phyloP scores from a whole-genome alignment of 192 early-diverging fungal genomes.

The Funneliformis mosseae region DNA sequence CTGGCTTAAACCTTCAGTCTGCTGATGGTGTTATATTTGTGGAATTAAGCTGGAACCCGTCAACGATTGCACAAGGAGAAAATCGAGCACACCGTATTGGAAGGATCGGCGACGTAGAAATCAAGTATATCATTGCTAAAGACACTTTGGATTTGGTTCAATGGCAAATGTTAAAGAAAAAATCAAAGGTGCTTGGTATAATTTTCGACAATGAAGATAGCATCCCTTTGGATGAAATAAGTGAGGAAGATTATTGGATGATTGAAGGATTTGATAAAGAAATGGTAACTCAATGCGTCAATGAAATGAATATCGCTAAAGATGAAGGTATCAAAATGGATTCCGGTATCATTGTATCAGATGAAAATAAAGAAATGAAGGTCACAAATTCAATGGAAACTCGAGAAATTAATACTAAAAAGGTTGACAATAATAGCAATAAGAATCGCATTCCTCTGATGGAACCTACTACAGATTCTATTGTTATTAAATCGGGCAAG shows the following conservation, averaged over 20 bases:
- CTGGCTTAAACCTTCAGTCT: slow-evolving; percentile 49
- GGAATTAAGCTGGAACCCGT: slow-evolving; percentile 57
- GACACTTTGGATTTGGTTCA: slow-evolving; percentile 45
- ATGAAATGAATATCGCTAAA: background rate
- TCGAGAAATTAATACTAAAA: background rate
- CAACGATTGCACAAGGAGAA: slow-evolving; percentile 48
- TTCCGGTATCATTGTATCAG: no score
- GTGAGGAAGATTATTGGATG: background rate
- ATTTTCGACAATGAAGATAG: background rate
- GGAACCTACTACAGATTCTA: no score
- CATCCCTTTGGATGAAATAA: background rate
- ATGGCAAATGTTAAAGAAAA: background rate
- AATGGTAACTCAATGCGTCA: background rate
- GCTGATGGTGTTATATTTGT: slow-evolving; percentile 56
- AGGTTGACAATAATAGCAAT: background rate
- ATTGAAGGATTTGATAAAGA: background rate
- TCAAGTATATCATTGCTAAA: slow-evolving; percentile 51
- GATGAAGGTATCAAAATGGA: background rate
- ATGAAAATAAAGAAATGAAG: background rate
- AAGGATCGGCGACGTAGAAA: slow-evolving; percentile 41
- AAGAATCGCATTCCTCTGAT: background rate
- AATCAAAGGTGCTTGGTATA: background rate
- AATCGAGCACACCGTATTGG: slow-evolving; percentile 55
- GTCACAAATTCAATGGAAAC: background rate
- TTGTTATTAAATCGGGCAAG: background rate